These are phyloP conservation scores for Coccomyxa subellipsoidea DNA, from an alignment of 163 green algal genomes.

Conservation along the genomic window DNA sequence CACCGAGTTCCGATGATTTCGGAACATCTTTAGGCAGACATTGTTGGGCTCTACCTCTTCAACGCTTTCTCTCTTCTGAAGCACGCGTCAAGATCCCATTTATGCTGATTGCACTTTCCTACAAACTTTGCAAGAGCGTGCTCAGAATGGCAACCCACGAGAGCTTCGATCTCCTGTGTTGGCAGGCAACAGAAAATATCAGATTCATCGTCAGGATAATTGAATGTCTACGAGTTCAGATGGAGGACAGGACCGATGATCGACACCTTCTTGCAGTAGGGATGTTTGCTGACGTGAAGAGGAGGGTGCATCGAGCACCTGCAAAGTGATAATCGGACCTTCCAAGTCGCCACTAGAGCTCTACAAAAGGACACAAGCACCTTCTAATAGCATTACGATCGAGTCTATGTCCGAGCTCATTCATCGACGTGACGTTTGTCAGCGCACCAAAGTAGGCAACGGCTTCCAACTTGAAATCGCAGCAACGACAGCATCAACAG, in stretches of 20 bases:
- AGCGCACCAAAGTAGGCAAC: too few relatives aligned
- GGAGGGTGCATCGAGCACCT: slow-evolving; percentile 42
- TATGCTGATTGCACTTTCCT: slow-evolving; percentile 59
- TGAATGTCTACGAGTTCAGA: too few relatives aligned
- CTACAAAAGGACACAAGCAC: neutral
- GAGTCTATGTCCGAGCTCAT: too few relatives aligned
- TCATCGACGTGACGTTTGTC: too few relatives aligned
- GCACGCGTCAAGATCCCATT: slow-evolving; percentile 51
- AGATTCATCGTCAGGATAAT: too few relatives aligned
- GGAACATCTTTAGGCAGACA: too few relatives aligned
- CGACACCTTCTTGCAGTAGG: slow-evolving; percentile 37
- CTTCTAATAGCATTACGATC: neutral
- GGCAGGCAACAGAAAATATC: neutral
- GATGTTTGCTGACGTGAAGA: slow-evolving; percentile 40
- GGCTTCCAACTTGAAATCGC: too few relatives aligned
- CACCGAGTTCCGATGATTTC: too few relatives aligned
- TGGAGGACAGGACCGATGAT: too few relatives aligned
- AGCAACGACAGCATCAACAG: too few relatives aligned
- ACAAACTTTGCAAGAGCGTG: slow-evolving; percentile 64
- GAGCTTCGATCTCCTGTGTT: slow-evolving; percentile 48
- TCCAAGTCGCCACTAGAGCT: neutral
- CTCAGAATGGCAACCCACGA: slow-evolving; percentile 56
- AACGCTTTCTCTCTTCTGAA: slow-evolving; percentile 47
- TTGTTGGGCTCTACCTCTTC: too few relatives aligned
- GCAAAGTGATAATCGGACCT: neutral